Evolutionary conservation across 352 stramenopile genomes (phyloP).

Genomic region (Phytopythium mirpurense): DNA sequence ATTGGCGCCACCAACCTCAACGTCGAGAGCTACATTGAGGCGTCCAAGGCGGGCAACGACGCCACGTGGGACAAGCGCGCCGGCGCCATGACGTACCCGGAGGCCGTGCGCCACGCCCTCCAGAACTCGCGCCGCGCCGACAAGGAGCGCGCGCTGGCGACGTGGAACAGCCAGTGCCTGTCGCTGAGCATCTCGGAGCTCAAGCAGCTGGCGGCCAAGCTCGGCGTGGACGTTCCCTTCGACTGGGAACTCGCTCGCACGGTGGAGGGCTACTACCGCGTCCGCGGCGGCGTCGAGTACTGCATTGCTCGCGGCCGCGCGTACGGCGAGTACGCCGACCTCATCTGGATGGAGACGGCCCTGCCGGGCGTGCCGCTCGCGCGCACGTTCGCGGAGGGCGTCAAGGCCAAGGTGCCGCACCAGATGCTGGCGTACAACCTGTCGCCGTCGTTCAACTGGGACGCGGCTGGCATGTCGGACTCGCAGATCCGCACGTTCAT

Average conservation of each 20-base stretch:
- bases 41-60: conserved; percentile 56
- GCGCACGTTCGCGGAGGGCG: conserved; percentile 90
- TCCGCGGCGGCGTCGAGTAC: conserved; percentile 95
- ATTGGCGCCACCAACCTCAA: conserved; percentile 91
- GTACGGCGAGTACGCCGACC: conserved; percentile 94
- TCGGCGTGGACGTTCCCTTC: conserved; percentile 87
- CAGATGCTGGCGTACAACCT: conserved; percentile 99
- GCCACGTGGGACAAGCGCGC: conserved; percentile 90
- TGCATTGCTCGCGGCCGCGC: conserved; percentile 94
- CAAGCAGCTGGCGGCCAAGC: conserved; percentile 70
- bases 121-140: conserved; percentile 54
- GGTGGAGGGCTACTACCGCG: conserved; percentile 97
- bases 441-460: conserved; percentile 98
- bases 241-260: conserved; percentile 95
- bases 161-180: conserved; percentile 82
- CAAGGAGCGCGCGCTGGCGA: conserved; percentile 53
- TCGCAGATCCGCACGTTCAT: conserved; percentile 93
- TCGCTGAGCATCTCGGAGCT: conserved; percentile 68
- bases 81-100: conserved; percentile 94
- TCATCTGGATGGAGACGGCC: conserved; percentile 99
- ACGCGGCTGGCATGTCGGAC: conserved; percentile 95
- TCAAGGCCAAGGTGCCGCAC: conserved; percentile 90
- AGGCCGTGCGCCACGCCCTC: conserved; percentile 87
- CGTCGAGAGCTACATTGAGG: conserved; percentile 83
- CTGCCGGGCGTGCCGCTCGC: conserved; percentile 94